phyloP scores from a whole-genome alignment of 257 asterid genomes.

The Ophiorrhiza pumila region DNA sequence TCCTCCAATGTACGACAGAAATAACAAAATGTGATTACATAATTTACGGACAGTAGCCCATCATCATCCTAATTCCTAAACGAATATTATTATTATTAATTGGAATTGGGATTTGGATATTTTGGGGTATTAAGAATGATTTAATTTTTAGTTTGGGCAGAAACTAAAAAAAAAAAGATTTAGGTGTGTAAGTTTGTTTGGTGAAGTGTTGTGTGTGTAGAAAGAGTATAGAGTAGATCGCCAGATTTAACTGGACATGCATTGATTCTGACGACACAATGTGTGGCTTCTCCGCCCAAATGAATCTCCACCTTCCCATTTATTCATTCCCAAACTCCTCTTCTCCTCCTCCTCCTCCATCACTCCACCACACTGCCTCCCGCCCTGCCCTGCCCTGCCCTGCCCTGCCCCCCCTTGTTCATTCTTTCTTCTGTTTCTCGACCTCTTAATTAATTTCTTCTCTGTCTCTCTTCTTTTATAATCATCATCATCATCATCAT shows the following conservation, averaged over 20 bases:
- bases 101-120: no score
- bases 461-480: neutral
- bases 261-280: constrained; percentile 50
- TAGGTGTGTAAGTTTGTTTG: no score
- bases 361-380: constrained; percentile 12
- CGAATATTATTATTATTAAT: no score
- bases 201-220: no score
- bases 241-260: constrained; percentile 48
- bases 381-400: neutral
- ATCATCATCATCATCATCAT: neutral
- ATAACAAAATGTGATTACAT: no score
- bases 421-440: neutral
- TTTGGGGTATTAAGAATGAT: no score
- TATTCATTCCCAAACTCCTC: constrained; percentile 26
- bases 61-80: no score
- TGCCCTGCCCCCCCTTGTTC: neutral
- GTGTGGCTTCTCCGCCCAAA: constrained; percentile 55
- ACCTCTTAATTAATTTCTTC: neutral
- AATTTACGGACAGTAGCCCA: no score
- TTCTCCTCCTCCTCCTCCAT: constrained; percentile 26
- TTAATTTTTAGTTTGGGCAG: no score
- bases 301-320: constrained; percentile 31
- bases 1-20: no score
- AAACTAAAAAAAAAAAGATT: no score
- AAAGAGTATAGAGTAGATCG: constrained; percentile 49